These are phyloP conservation scores for Pythium monospermum DNA, from an alignment of 352 stramenopile species.

Conservation along the genomic window DNA sequence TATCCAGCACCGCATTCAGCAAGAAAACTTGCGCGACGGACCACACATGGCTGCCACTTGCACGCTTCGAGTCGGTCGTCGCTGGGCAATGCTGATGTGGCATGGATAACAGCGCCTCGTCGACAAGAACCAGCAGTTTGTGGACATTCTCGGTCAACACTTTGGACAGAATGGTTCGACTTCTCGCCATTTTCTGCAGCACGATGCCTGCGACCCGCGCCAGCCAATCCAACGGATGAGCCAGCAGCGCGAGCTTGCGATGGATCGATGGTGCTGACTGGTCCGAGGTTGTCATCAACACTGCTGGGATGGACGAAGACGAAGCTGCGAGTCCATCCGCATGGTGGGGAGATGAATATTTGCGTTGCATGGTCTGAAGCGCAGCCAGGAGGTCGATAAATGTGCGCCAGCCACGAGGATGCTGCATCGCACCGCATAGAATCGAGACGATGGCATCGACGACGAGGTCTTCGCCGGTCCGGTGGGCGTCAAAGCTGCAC, in stretches of 20 bases:
- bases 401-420: constrained; percentile 49
- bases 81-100: constrained; percentile 21
- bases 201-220: constrained; percentile 63
- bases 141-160: constrained; percentile 75
- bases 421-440: constrained; percentile 66
- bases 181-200: constrained; percentile 70
- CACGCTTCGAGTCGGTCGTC: neutral
- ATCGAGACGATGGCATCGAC: constrained; percentile 82
- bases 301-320: constrained; percentile 14
- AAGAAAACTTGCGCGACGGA: constrained; percentile 67
- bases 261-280: neutral
- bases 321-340: neutral
- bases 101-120: constrained; percentile 52
- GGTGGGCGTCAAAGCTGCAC: constrained; percentile 60
- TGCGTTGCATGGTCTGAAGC: constrained; percentile 55
- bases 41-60: constrained; percentile 27
- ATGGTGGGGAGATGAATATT: constrained; percentile 39
- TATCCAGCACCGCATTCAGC: constrained; percentile 65
- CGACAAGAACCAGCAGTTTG: constrained; percentile 56
- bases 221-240: constrained; percentile 56
- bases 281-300: constrained; percentile 14
- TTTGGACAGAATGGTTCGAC: constrained; percentile 67
- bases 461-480: constrained; percentile 77
- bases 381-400: constrained; percentile 64
- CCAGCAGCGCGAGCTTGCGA: constrained; percentile 16